These are phyloP conservation scores for Cadophora gregata DNA, from an alignment of 2,329 filamentous ascomycete species.

Conservation along the genomic window DNA sequence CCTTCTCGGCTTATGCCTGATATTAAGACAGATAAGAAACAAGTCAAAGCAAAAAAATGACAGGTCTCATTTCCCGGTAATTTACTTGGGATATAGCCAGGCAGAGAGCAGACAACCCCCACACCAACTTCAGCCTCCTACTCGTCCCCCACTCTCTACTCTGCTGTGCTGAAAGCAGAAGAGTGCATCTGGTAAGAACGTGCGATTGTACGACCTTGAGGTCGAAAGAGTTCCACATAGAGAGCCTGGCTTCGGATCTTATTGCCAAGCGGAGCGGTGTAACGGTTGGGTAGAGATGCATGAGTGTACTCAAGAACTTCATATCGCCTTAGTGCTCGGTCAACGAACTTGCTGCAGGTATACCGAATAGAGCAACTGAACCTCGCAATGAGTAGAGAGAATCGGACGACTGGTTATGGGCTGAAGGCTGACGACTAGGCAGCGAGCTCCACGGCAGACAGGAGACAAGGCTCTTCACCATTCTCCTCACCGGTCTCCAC, in stretches of 20 bases:
- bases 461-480: neutral
- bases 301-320: neutral
- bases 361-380: neutral
- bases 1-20: neutral
- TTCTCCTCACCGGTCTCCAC: neutral
- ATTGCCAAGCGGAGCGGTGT: neutral
- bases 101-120: neutral
- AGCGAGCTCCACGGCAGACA: neutral
- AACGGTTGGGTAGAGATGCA: slow-evolving; percentile 6
- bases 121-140: neutral
- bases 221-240: neutral
- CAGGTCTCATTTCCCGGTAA: neutral
- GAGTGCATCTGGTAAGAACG: neutral
- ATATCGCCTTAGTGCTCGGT: no score
- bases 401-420: neutral
- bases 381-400: neutral
- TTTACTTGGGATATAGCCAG: neutral
- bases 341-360: no score
- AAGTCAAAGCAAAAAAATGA: neutral
- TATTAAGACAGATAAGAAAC: neutral
- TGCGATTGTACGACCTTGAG: neutral
- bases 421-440: neutral
- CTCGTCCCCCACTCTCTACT: neutral
- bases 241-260: neutral
- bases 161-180: no score